Base-by-base conservation (phyloP, 176 grass and related monocot species). In the Zoysia pacifica region DNA sequence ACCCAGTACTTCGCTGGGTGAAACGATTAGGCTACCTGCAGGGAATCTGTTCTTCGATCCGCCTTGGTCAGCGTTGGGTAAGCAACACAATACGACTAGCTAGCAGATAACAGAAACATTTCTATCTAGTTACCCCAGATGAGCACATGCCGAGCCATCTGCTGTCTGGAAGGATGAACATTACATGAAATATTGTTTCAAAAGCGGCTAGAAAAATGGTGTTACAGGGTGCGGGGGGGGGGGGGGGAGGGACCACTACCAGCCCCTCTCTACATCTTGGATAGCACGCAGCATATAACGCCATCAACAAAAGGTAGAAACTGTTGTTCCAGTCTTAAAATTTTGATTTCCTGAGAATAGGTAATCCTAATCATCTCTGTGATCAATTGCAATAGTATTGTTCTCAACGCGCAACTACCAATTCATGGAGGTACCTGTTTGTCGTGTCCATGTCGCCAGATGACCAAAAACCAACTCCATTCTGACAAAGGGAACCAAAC, bases 1-100 rank as follows among this genome's bases (percentile, higher is more conserved):
- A 16, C 56, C 51, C 78, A 85, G 65, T 10, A 75, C 76, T 84
- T 20, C 3, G 28, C 14, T 74, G 5, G 11, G 18, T 47, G 48
- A 62, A 37, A 47, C 1, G 38, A 15, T 15, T 48, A 62, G 61
- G 51, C 14, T 36, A 14, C 62, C n/a, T 7, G 11, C 9, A 9
- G 9, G 39, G 18, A 19, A 58, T 7, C 55, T 58, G 44, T 6
- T 45, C 28, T 28, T 28, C 28, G 28, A 28, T 28, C 28, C 28
- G 28, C 28, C 28, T 28, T 28, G 28, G 28, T 28, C 28, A 28
- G 42, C 11, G 51, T 36, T 75, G 69, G 68, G 50, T 59, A 62
- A 60, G 62, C 85, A 15, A 40, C 44, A 20, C 42, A 84, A 59
- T 36, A 15, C 11, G 14, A 41, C 11, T 65, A 48, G 20, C 60